Base-by-base conservation (phyloP, 2,329 filamentous ascomycete genomes). In the Trichoderma atroviride region DNA sequence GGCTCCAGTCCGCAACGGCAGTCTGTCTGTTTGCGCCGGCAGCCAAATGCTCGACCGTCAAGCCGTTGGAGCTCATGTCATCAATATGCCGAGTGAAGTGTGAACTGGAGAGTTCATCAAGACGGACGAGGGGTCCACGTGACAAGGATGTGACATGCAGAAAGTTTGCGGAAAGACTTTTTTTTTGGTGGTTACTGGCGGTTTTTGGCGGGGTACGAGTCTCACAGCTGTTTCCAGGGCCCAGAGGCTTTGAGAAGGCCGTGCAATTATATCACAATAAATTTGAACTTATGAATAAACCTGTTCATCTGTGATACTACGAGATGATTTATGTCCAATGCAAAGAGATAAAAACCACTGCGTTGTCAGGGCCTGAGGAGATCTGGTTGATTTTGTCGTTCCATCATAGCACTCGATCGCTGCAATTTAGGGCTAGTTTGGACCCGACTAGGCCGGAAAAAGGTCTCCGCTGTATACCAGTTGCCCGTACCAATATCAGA, bases 1-100 rank as follows among this genome's bases (percentile, higher is more conserved):
- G 77, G 77, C 92, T 89, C 96, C 96, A 99, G 81, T 98, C 95
- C 33, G 95, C 94, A 33, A 93, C 92, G 19, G 91, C 90, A 22
- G 95, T 92, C 76, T 98, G 93, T 75, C 95, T 87, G 80, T 98
- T 99, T 58, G 93, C 95, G 71, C 96, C 96, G 72, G 91, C 89
- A 58, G 93, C 90, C 73, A 96, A 79, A 73, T 89, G 88, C 71
- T 84, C 81, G 72, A 82, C 76, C 33, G 79, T 79, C 33, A 84
- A 75, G 52, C 73, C 73, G 47, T 73, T 72, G 57, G 70, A 70
- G 69, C 74, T 73, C 78, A 79, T 79, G 47, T 72, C 74, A 70
- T 68, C 66, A 40, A 27, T 27, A 27, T 56, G 31, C 19, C 59
- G 58, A 58, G 57, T 60, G 66, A 68, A 52, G 68, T 61, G 68